Base-by-base conservation (phyloP, 2,329 filamentous ascomycete species). In the Sarocladium brachiariae region DNA sequence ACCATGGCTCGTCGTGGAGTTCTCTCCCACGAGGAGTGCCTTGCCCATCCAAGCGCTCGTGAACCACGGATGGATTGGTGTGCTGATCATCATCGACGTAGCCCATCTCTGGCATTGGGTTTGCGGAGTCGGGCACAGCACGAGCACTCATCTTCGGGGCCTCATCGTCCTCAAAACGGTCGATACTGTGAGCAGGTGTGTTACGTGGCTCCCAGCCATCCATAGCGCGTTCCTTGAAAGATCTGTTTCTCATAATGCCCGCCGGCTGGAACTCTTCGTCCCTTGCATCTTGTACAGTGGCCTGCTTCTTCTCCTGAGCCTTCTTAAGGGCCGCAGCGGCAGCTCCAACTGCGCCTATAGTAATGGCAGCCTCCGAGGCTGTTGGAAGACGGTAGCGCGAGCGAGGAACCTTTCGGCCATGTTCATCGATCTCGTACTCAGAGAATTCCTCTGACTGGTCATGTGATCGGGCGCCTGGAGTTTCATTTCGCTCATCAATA, bases 1-100 rank as follows among this genome's bases (percentile, higher is more conserved):
- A 74, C 73, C 79, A 83, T 7, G 46, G 46, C 23, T 49, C 46
- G 21, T 49, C 46, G 27, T 49, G 46, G 37, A 49, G 46, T 25
- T 49, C 19, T 31, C 19, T 27, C 13, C 43, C 43, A 6, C 43
- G 19, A 13, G 24, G 25, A 21, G 27, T 16, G 24, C 27, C 43
- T 50, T 75, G 71, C 47, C 77, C 74, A 30, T 57, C 55, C 47
- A 86, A 78, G 1, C 84, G 84, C 16, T 87, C 89, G 56, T 90
- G 51, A 11, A 51, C 80, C 35, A 95, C 82, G 0, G 91, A 96
- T 2, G 89, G 89, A 61, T 95, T 95, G 16, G 90, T 95, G 41
- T 81, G 84, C 14, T 89, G 77, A 54, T 95, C 89, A 33, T 81
- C 77, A 10, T 77, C 73, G 2, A 70, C 58, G 56, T 88, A 86